These are phyloP conservation scores for Plasmodium cynomolgi DNA, from an alignment of 169 alveolate species.

Conservation along the genomic window DNA sequence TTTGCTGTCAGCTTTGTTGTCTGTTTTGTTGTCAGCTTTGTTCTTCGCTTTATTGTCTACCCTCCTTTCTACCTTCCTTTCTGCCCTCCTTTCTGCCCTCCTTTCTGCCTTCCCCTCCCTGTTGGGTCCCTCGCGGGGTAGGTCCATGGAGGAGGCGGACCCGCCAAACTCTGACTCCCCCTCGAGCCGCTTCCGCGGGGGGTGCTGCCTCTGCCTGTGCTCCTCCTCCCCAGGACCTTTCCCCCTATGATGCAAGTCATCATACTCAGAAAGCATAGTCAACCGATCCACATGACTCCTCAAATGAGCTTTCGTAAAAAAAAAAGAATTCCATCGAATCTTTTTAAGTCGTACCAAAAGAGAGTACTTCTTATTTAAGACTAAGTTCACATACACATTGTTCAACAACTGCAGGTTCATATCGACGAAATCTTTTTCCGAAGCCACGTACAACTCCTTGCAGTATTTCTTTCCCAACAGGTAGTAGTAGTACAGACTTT, in stretches of 20 bases:
- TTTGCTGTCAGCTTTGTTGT: neutral
- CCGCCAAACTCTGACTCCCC: neutral
- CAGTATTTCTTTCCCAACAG: constrained; percentile 58
- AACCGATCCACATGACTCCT: neutral
- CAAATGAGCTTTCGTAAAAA: constrained; percentile 41
- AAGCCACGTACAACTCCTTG: constrained; percentile 51
- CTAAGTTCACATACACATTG: constrained; percentile 25
- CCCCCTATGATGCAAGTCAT: neutral
- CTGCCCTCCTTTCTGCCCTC: neutral
- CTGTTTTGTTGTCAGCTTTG: neutral
- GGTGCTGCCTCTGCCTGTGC: neutral
- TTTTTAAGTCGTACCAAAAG: constrained; percentile 8
- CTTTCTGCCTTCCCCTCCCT: neutral
- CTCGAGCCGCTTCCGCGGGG: neutral
- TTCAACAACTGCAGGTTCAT: constrained; percentile 23
- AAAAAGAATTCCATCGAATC: constrained; percentile 31
- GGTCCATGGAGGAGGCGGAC: neutral
- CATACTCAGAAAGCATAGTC: neutral
- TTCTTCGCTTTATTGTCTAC: neutral
- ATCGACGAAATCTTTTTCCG: constrained; percentile 48
- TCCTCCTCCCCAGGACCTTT: neutral
- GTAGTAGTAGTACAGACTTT: constrained; percentile 43
- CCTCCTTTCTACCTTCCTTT: too few relatives aligned
- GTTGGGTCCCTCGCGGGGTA: neutral
- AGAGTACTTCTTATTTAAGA: constrained; percentile 34